A percentile compares a stretch with the other conserved stretches of the same genome.
phyloP scores from a whole-genome alignment of 1,139 yeast genomes.

The Scheffersomyces cryptocercus region DNA sequence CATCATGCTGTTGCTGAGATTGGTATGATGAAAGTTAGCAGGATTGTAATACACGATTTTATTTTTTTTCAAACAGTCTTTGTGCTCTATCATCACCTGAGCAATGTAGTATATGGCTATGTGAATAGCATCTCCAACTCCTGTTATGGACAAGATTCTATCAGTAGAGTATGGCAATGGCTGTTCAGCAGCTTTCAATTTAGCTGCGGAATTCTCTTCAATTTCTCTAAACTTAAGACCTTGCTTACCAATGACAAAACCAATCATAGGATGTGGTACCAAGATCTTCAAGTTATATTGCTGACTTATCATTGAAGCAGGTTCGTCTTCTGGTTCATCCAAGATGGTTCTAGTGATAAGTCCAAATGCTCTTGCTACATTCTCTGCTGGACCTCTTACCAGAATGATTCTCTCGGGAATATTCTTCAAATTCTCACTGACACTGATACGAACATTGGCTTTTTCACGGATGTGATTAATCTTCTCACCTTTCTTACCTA shows the following conservation, averaged over 20 bases:
- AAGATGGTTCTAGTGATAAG: conserved; percentile 65
- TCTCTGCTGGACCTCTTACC: conserved; percentile 75
- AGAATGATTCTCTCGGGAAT: conserved; percentile 77
- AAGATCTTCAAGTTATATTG: conserved; percentile 61
- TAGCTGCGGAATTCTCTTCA: conserved; percentile 82
- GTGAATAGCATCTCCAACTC: conserved; percentile 86
- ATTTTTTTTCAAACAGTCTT: conserved; percentile 50
- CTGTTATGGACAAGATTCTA: conserved; percentile 67
- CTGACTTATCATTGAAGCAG: conserved; percentile 56
- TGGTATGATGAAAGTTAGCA: conserved; percentile 43
- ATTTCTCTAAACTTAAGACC: conserved; percentile 79
- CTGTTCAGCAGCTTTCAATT: conserved; percentile 73
- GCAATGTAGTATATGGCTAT: conserved; percentile 78
- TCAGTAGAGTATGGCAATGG: conserved; percentile 81
- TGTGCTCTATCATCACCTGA: conserved; percentile 63
- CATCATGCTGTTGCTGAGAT: conserved; percentile 16
- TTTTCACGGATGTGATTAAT: conserved; percentile 66
- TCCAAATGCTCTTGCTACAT: conserved; percentile 84
- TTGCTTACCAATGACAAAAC: conserved; percentile 78
- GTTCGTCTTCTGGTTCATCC: conserved; percentile 67
- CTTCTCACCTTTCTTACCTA: conserved; percentile 77
- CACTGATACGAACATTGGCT: conserved; percentile 68
- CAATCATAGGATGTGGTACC: conserved; percentile 81
- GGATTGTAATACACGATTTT: conserved; percentile 67
- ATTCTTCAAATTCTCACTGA: conserved; percentile 75